Percentiles rank a stretch among this genome's conserved stretches.
phyloP scores from a whole-genome alignment of 2,329 filamentous ascomycete genomes.

The Sporothrix curviconia region DNA sequence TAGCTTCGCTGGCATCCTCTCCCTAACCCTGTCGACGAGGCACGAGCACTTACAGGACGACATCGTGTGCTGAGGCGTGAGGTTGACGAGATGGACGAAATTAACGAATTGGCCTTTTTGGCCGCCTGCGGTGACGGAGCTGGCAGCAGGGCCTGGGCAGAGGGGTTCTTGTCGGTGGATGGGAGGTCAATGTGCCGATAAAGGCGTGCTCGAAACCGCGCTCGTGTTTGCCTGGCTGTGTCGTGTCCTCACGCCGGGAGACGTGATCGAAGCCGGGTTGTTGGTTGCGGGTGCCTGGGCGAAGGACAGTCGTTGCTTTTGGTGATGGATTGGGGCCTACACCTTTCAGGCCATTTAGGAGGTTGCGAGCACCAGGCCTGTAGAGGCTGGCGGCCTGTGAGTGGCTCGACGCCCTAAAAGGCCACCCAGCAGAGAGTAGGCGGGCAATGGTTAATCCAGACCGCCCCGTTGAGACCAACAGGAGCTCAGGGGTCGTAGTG shows the following conservation, averaged over 20 bases:
- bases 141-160: background rate
- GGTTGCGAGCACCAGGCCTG: constrained; percentile 1
- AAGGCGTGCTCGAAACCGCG: no score
- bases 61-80: constrained; percentile 15
- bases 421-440: background rate
- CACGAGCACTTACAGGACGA: constrained; percentile 17
- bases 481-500: constrained; percentile 11
- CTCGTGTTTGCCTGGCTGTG: background rate
- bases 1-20: background rate
- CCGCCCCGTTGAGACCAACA: constrained; percentile 9
- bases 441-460: constrained; percentile 21
- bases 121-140: constrained; percentile 1
- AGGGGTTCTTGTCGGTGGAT: background rate
- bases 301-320: background rate
- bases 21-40: background rate
- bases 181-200: background rate
- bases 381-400: constrained; percentile 5
- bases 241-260: background rate
- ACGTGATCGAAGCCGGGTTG: background rate
- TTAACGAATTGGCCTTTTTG: constrained; percentile 12
- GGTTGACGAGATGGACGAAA: no score
- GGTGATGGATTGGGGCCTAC: background rate
- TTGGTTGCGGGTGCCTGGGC: constrained; percentile 7
- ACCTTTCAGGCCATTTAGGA: no score
- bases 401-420: no score